Conservation (phyloP, 2,329 filamentous ascomycete species). For the Penicillium sp. region DNA sequence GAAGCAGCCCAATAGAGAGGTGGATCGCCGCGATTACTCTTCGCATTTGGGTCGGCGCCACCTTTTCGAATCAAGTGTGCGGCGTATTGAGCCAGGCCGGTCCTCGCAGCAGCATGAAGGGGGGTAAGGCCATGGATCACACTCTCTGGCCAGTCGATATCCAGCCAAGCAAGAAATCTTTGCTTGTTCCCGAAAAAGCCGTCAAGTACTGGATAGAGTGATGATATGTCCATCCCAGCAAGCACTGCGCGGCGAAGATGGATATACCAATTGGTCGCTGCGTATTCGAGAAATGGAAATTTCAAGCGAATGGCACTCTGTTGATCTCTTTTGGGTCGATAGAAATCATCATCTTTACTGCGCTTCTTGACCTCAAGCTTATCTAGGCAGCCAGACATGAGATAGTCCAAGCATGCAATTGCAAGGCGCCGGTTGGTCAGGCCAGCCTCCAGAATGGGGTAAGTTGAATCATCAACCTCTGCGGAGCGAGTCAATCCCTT, state of each 20-base stretch:
- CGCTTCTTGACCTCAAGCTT: not conserved
- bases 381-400: not conserved
- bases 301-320: conserved; percentile 4
- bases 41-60: not conserved
- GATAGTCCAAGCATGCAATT: conserved; percentile 8
- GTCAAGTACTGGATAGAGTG: conserved; percentile 7
- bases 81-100: conserved; percentile 11
- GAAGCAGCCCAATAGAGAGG: conserved; percentile 4
- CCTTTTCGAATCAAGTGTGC: conserved; percentile 5
- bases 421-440: conserved; percentile 11
- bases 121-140: conserved; percentile 3
- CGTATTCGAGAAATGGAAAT: conserved; percentile 22
- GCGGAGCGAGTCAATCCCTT: conserved; percentile 22
- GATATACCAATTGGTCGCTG: conserved; percentile 14
- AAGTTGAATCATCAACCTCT: not conserved
- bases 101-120: conserved; percentile 14
- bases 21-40: not conserved
- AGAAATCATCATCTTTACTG: not conserved
- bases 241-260: conserved; percentile 10
- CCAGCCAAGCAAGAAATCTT: conserved; percentile 3
- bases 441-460: conserved; percentile 12
- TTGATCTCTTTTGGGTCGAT: not conserved
- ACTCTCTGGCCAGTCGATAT: conserved; percentile 1
- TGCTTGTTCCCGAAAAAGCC: conserved; percentile 2
- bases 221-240: conserved; percentile 1